Evolutionary conservation across 768 basidiomycete genomes (phyloP).

Genomic region (Daedaleopsis sinensis): DNA sequence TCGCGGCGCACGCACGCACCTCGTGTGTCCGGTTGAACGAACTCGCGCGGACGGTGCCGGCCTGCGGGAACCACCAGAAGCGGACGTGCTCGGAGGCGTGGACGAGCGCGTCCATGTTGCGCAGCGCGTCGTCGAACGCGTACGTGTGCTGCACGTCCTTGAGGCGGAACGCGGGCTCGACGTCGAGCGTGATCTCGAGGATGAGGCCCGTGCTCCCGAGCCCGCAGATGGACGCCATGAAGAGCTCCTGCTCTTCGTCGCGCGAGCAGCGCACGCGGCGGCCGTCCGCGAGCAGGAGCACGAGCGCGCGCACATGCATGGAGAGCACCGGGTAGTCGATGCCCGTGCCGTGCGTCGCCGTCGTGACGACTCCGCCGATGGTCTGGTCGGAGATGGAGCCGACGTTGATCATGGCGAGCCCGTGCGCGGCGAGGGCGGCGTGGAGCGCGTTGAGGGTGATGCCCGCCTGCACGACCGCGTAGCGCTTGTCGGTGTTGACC

Average conservation of each 20-base stretch:
- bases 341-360: slow-evolving; percentile 95
- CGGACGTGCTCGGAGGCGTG: slow-evolving; percentile 84
- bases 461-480: slow-evolving; percentile 75
- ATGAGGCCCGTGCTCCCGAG: slow-evolving; percentile 91
- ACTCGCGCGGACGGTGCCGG: slow-evolving; percentile 70
- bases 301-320: slow-evolving; percentile 74
- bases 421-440: slow-evolving; percentile 58
- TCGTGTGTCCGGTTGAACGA: slow-evolving; percentile 75
- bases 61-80: slow-evolving; percentile 93
- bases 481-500: slow-evolving; percentile 71
- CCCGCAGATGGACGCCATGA: slow-evolving; percentile 88
- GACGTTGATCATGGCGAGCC: slow-evolving; percentile 87
- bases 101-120: slow-evolving; percentile 56
- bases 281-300: slow-evolving; percentile 78
- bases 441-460: slow-evolving; percentile 81
- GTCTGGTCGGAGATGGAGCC: slow-evolving; percentile 98
- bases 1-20: too few species aligned
- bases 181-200: slow-evolving; percentile 71
- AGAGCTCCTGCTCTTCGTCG: slow-evolving; percentile 68
- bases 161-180: slow-evolving; percentile 82
- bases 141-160: slow-evolving; percentile 68
- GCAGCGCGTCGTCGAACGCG: slow-evolving; percentile 64
- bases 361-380: slow-evolving; percentile 88
- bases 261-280: slow-evolving; percentile 68
- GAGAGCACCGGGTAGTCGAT: slow-evolving; percentile 79